Base-by-base conservation (phyloP, 140 eudicot species). In the Bidens hawaiensis region DNA sequence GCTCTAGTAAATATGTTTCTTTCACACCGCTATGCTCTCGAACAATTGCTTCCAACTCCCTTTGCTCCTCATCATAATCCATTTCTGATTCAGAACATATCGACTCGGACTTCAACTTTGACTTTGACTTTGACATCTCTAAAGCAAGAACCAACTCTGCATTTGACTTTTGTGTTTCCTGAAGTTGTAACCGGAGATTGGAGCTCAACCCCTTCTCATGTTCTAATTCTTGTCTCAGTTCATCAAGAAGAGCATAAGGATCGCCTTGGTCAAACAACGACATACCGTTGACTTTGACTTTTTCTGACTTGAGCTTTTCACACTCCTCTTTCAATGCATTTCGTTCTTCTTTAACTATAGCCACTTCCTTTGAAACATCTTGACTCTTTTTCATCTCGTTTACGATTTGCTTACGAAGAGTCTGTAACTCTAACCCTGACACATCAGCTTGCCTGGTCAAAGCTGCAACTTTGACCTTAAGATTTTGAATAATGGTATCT, bases 321-420 rank as follows among this genome's bases (percentile, higher is more conserved):
- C 75, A 88, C 45, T 86, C 82, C 45, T 66, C 78, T 64, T 73
- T 84, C 68, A 79, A 58, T 50, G 67, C 77, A 58, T 89, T 79
- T 59, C 86, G 76, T 67, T 91, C 96, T 72, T 84, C 86, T 46
- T 76, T 85, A 64, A 85, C 64, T 56, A 54, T 71, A 69, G 18
- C 64, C 13, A 84, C 64, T 75, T 91, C 96, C 71, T 65, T 78
- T 27, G 76, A 78, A 25, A 87, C 78, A 75, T 88, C 93, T 50
- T 82, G 93, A 36, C 85, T 77, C 60, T 82, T 82, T 75, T 85
- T 82, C 73, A 80, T 84, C 74, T 88, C 96, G 68, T 88, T 88
- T 59, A 88, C 85, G 45, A 91, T 82, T 68, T 81, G 86, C 70
- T 84, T 91, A 22, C 96, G 82, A 13, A 91, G 89, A 5, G 95